Base-by-base conservation (phyloP, 2,329 filamentous ascomycete species). In the Phialemonium atrogriseum region DNA sequence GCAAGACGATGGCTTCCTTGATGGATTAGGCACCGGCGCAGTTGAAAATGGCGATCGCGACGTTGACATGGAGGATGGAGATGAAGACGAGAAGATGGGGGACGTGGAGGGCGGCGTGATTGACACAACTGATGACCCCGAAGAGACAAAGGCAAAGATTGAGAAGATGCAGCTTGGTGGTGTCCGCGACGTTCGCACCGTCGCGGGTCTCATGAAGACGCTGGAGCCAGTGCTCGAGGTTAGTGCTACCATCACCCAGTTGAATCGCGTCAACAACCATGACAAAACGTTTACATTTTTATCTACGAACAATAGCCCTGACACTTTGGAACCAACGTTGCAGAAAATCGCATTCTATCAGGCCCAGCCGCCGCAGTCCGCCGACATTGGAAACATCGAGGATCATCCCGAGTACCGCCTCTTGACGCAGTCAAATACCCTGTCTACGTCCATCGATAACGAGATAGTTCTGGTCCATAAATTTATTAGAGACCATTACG, bases 381-480 rank as follows among this genome's bases (percentile, higher is more conserved):
- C 70, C 43, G 49, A 70, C 38, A 78, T 91, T 38, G 86, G 87
- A 46, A 88, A 84, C 34, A 79, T 94, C 48, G 87, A 94, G 58
- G 86, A 94, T 50, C 87, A 94, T 47, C 86, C 86, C 31, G 87
- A 94, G 55, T 94, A 94, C 58, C 78, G 85, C 55, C 75, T 94
- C 21, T 63, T 94, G 36, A 93, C 85, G 20, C 80, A 91, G 53
- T 87, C 87, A 11, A 94, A 94, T 53, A 83, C 80, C 15, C 70
- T 94, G 7, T 94, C 91, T 1, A 93, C 89, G 5, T 82, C 84
- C 41, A 95, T 96, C 44, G 88, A 94, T 45, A 85, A 84, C 51
- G 89, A 96, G 56, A 84, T 96, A 27, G 83, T 84, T 20, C 73
- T 91, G 7, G 84, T 96, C 14, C 91, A 98, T 68, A 98, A 98